A percentile compares a stretch with the other conserved stretches of the same genome.
phyloP scores from a whole-genome alignment of 352 stramenopile species.

The Globisporangium polare region DNA sequence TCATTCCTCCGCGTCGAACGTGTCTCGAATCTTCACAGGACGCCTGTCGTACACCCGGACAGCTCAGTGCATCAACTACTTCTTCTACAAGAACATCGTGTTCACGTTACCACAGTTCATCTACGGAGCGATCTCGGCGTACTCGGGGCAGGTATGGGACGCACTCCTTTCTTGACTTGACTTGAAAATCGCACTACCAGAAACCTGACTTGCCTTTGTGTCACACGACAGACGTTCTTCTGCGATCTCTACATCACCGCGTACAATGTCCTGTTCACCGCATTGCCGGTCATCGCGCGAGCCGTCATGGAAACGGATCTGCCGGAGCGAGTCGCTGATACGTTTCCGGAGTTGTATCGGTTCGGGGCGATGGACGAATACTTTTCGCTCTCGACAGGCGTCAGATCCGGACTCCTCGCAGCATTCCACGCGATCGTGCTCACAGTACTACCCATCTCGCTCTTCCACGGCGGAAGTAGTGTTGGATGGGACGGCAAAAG shows the following conservation, averaged over 20 bases:
- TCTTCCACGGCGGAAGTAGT: conserved; percentile 50
- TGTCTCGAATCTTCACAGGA: conserved; percentile 33
- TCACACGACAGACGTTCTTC: conserved; percentile 54
- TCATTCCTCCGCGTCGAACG: not conserved
- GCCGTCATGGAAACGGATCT: conserved; percentile 80
- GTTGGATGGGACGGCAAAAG: conserved; percentile 37
- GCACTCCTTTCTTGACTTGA: not conserved
- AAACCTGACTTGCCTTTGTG: not conserved
- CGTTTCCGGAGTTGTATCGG: conserved; percentile 74
- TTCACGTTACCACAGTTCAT: conserved; percentile 89
- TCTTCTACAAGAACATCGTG: conserved; percentile 99
- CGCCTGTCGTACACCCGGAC: conserved; percentile 96
- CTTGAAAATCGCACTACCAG: not conserved
- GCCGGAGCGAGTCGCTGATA: conserved; percentile 49
- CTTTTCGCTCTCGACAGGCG: conserved; percentile 50
- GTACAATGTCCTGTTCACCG: conserved; percentile 95
- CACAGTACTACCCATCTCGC: conserved; percentile 47
- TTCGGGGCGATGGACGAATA: conserved; percentile 55
- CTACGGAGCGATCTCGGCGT: conserved; percentile 82
- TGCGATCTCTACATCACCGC: conserved; percentile 83
- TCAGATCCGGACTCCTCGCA: conserved; percentile 35
- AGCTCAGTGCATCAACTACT: conserved; percentile 95
- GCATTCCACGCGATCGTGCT: conserved; percentile 59
- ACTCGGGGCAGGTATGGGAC: conserved; percentile 68
- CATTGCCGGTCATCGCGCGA: conserved; percentile 83